Conservation (phyloP, 192 early-diverging fungal species). For the Coemansia biformis region DNA sequence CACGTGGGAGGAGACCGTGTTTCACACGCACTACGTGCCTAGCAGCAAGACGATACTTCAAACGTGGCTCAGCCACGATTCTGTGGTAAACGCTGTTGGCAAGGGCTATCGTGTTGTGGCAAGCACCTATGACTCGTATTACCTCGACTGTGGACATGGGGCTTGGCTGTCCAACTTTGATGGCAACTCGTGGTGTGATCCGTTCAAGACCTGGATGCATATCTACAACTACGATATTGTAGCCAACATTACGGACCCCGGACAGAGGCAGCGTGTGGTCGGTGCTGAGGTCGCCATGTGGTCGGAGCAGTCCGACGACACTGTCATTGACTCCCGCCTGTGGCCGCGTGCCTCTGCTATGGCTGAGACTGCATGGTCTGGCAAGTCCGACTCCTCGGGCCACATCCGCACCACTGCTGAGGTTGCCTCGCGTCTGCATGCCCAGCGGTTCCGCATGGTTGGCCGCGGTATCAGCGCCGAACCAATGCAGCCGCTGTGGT, state of each 20-base stretch:
- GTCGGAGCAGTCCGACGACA: constrained; percentile 64
- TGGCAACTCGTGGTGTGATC: constrained; percentile 68
- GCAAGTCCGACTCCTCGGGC: constrained; percentile 53
- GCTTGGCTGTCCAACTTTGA: constrained; percentile 65
- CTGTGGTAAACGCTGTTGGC: constrained; percentile 50
- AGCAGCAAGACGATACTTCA: constrained; percentile 60
- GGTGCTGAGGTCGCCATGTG: constrained; percentile 65
- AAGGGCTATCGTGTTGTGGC: constrained; percentile 62
- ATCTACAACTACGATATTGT: constrained; percentile 62
- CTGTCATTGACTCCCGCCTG: constrained; percentile 55
- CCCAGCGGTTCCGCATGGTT: constrained; percentile 68
- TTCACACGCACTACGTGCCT: constrained; percentile 49
- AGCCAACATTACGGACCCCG: constrained; percentile 50
- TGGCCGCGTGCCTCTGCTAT: constrained; percentile 69
- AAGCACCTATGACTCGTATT: constrained; percentile 55
- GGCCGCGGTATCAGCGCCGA: constrained; percentile 60
- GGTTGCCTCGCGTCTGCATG: constrained; percentile 61
- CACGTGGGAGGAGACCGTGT: constrained; percentile 77
- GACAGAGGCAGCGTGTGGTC: constrained; percentile 54
- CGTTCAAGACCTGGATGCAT: constrained; percentile 71
- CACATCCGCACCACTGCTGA: constrained; percentile 54
- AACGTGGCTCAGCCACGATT: constrained; percentile 59
- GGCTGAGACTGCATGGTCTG: constrained; percentile 68
- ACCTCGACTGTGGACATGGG: constrained; percentile 73
- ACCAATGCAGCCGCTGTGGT: constrained; percentile 72